Conservation (phyloP, 2,329 filamentous ascomycete species). For the Colletotrichum lupini region DNA sequence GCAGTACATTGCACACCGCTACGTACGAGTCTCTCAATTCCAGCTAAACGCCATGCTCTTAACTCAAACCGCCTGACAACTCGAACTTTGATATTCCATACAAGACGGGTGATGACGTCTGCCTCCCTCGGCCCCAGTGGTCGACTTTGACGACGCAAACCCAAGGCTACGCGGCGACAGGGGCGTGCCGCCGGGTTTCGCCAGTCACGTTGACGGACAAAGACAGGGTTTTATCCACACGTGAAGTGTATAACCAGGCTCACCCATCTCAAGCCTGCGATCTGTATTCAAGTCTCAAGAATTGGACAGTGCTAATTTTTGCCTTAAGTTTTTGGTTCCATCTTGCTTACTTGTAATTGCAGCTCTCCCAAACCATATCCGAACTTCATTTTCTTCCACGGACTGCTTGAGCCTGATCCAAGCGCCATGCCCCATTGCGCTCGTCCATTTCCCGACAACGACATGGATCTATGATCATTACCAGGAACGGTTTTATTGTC, state of each 20-base stretch:
- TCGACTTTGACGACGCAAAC: background rate
- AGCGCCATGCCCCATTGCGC: background rate
- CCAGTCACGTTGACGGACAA: background rate
- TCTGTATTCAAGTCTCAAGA: background rate
- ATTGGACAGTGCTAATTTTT: background rate
- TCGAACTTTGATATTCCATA: background rate
- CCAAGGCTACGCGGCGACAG: background rate
- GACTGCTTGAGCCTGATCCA: background rate
- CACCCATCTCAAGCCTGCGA: background rate
- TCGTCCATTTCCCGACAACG: background rate
- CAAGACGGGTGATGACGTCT: background rate
- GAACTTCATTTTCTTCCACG: too few relatives aligned
- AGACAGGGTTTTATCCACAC: background rate
- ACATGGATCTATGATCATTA: background rate
- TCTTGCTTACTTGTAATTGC: background rate
- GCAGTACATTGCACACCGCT: background rate
- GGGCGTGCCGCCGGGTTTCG: background rate
- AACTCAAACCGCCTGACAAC: background rate
- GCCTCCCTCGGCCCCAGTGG: background rate
- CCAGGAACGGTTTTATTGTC: background rate
- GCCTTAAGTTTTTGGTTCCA: background rate
- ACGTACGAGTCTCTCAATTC: background rate
- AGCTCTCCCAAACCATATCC: background rate
- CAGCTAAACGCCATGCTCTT: background rate
- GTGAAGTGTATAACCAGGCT: background rate